phyloP scores from a whole-genome alignment of 75 land plant genomes.

The Pseudotsuga menziesii region DNA sequence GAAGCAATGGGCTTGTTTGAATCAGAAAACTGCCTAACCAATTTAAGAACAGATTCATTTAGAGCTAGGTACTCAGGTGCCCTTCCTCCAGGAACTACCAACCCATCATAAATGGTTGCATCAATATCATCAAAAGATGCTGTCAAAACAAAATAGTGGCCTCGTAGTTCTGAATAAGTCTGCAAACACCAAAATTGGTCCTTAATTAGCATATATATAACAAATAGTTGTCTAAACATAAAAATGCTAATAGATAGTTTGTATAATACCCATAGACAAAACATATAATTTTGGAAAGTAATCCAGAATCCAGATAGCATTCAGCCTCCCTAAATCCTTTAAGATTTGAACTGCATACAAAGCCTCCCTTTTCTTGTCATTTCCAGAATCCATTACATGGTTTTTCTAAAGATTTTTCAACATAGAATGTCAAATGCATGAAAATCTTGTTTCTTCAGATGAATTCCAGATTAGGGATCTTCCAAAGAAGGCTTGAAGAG shows the following conservation, averaged over 20 bases:
- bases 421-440: neutral
- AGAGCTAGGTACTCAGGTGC: slow-evolving; percentile 95
- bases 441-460: neutral
- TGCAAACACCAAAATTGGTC: slow-evolving; percentile 26
- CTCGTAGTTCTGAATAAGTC: slow-evolving; percentile 81
- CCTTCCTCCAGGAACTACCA: slow-evolving; percentile 90
- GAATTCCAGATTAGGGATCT: neutral
- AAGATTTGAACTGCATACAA: neutral
- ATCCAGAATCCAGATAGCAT: neutral
- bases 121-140: slow-evolving; percentile 75
- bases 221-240: neutral
- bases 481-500: neutral
- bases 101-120: slow-evolving; percentile 58
- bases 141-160: slow-evolving; percentile 83
- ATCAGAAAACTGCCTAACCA: slow-evolving; percentile 54
- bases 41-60: slow-evolving; percentile 45
- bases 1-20: slow-evolving; percentile 76
- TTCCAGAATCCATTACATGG: neutral
- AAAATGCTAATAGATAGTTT: neutral
- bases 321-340: neutral
- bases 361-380: neutral
- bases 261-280: neutral
- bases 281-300: neutral
- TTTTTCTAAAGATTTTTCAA: neutral
- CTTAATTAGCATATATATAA: neutral